These are phyloP conservation scores for Poa annua DNA, from an alignment of 176 grass and related monocot genomes.

Conservation along the genomic window DNA sequence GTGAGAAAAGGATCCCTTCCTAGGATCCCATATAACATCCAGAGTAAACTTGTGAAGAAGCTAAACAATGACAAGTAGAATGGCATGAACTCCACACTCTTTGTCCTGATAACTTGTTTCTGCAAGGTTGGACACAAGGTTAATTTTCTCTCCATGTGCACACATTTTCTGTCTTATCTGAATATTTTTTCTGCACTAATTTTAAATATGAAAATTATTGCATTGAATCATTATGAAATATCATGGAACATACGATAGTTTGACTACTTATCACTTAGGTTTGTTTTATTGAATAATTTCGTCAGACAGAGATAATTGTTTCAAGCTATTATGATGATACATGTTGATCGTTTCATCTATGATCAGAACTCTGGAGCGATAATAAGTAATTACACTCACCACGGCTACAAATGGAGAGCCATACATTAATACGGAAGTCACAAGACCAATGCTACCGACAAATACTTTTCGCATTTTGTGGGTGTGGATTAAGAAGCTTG, in stretches of 20 bases:
- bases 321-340: constrained; percentile 6
- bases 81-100: constrained; percentile 90
- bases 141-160: neutral
- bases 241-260: neutral
- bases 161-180: constrained; percentile 2
- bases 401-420: constrained; percentile 61
- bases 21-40: constrained; percentile 71
- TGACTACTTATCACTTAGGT: neutral
- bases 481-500: constrained; percentile 51
- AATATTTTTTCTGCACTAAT: constrained; percentile 4
- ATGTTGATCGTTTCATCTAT: neutral
- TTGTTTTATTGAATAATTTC: neutral
- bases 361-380: neutral
- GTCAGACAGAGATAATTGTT: neutral
- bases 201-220: neutral
- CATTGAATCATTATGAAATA: neutral
- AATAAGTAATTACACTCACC: constrained; percentile 50
- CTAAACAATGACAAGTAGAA: constrained; percentile 81
- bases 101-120: constrained; percentile 77
- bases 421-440: constrained; percentile 73
- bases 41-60: constrained; percentile 61
- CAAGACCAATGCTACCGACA: constrained; percentile 64
- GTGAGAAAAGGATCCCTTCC: constrained; percentile 68
- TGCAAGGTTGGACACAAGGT: constrained; percentile 32
- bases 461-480: constrained; percentile 64